Evolutionary conservation across 345 rosid genomes (phyloP), one percentile per base, ranked within the genome.

Genomic region (Eucalyptus sp.): DNA sequence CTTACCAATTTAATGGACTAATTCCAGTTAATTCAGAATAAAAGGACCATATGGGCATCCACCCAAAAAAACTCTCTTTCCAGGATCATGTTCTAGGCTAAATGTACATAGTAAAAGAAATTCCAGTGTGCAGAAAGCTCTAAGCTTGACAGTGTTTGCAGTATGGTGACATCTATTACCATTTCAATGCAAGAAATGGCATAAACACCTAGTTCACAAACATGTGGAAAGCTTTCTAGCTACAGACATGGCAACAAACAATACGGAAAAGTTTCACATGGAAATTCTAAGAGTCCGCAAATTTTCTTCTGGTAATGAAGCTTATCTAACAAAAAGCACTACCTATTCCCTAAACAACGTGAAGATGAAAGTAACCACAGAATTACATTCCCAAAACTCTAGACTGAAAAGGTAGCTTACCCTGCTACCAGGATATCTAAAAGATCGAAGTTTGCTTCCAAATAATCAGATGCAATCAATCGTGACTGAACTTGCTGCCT

Each of bases 401-500:
- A 56, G 54, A 54, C 46, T 66, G 29, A 79, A 89, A 37, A 50
- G 44, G 37, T 27, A 41, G 62, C 90, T 93, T 92, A 98, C 99
- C 99, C 99, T 76, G 91, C 88, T 54, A 96, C 89, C 87, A 98
- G 88, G 89, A 92, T 93, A 91, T 97, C 99, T 93, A 98, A 93
- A 89, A 98, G 99, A 93, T 98, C 98, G 1, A 94, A 92, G 66
- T 97, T 96, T 62, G 95, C 94, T 91, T 97, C 99, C 88, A 98
- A 91, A 93, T 96, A 97, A 62, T 97, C 99, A 90, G 99, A 98
- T 6, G 99, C 98, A 92, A 98, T 98, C 96, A 98, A 90, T 87
- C 96, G 93, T 17, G 97, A 97, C 4, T 97, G 92, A 89, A 98
- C 99, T 93, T 96, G 99, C 71, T 97, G 99, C 91, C 99, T 92